These are phyloP conservation scores for Leptographium flavum DNA, from an alignment of 2,329 filamentous ascomycete genomes.

Conservation along the genomic window DNA sequence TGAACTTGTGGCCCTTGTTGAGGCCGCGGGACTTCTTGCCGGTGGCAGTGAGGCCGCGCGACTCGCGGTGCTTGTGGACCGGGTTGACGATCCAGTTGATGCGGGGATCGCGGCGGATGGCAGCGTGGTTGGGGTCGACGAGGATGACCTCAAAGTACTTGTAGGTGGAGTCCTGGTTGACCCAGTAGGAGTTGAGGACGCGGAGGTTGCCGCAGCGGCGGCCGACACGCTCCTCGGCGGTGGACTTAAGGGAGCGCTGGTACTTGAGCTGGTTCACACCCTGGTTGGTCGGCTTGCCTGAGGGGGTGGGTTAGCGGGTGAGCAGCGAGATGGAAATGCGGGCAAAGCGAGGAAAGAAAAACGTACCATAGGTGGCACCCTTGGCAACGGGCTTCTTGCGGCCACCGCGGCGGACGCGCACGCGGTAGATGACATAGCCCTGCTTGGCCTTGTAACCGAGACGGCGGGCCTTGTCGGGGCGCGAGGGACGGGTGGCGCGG, in stretches of 20 bases:
- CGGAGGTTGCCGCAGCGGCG: conserved; percentile 97
- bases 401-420: conserved; percentile 95
- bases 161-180: conserved; percentile 99
- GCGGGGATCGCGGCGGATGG: conserved; percentile 94
- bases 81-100: conserved; percentile 99
- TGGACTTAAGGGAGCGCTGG: conserved; percentile 96
- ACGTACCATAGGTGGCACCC: conserved; percentile 93
- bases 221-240: conserved; percentile 99
- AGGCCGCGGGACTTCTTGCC: conserved; percentile 99
- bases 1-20: conserved; percentile 98
- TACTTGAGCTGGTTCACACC: conserved; percentile 99
- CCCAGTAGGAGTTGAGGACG: conserved; percentile 99
- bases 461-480: conserved; percentile 99
- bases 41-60: conserved; percentile 89
- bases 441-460: conserved; percentile 99
- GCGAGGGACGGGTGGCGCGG: conserved; percentile 93
- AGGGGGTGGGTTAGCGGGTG: neutral
- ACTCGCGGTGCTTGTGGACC: conserved; percentile 99
- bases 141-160: conserved; percentile 99
- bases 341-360: no score
- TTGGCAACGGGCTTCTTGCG: conserved; percentile 93
- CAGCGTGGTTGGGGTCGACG: conserved; percentile 99
- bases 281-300: conserved; percentile 99
- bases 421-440: conserved; percentile 99
- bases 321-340: neutral